These are phyloP conservation scores for Albifimbria verrucaria DNA, from an alignment of 2,329 filamentous ascomycete genomes.

Conservation along the genomic window DNA sequence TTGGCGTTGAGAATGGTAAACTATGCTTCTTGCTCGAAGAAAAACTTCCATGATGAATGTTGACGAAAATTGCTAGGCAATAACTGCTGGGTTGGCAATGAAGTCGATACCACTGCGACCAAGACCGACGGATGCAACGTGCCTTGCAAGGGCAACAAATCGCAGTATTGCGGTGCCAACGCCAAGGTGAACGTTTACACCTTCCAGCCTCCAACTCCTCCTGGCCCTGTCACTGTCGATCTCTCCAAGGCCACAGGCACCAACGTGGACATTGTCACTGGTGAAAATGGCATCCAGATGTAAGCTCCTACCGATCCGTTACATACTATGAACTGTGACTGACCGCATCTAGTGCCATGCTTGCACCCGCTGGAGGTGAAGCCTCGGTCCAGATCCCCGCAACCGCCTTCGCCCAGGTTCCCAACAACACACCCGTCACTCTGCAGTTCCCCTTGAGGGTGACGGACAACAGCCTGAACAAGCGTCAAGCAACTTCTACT, in stretches of 20 bases:
- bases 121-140: too few species aligned
- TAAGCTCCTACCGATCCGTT: not conserved
- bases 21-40: not conserved
- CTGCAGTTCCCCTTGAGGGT: not conserved
- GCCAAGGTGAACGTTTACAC: not conserved
- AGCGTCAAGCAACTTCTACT: too few species aligned
- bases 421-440: not conserved
- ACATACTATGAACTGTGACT: not conserved
- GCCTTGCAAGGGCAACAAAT: constrained; percentile 2
- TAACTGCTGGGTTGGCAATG: not conserved
- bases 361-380: not conserved
- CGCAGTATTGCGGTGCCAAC: not conserved
- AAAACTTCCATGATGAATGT: not conserved
- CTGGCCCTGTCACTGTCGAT: not conserved
- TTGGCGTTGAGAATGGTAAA: not conserved
- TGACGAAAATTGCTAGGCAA: too few species aligned
- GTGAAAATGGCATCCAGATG: not conserved
- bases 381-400: not conserved
- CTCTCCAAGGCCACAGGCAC: not conserved
- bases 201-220: not conserved
- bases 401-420: not conserved
- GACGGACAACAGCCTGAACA: not conserved
- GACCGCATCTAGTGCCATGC: not conserved
- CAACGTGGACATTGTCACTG: not conserved
- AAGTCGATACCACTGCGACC: not conserved